Conservation (phyloP, 2,329 filamentous ascomycete genomes). For the Cyphellophora europaea region DNA sequence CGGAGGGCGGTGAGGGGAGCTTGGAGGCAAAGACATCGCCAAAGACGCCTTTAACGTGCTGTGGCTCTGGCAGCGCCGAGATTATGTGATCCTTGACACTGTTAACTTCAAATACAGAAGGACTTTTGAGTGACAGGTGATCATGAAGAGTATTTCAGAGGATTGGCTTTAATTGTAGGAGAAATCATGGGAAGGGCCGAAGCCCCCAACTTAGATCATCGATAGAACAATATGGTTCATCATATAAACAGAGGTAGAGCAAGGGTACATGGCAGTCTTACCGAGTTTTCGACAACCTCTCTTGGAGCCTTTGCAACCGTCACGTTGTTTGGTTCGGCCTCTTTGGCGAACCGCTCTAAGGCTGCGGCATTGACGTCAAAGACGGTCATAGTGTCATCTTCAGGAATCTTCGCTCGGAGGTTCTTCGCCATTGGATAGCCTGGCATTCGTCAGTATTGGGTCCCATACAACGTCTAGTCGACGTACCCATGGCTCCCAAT, state of each 20-base stretch:
- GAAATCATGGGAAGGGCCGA: slow-evolving; percentile 53
- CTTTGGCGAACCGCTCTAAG: slow-evolving; percentile 48
- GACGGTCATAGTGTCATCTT: slow-evolving; percentile 52
- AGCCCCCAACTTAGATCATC: slow-evolving; percentile 68
- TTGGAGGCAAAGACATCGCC: slow-evolving; percentile 59
- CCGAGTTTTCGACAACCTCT: slow-evolving; percentile 57
- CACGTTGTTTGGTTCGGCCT: slow-evolving; percentile 40
- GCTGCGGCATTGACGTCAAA: slow-evolving; percentile 56
- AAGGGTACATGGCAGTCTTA: slow-evolving; percentile 32
- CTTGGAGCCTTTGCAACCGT: slow-evolving; percentile 48
- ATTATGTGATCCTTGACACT: slow-evolving; percentile 69
- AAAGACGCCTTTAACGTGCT: slow-evolving; percentile 79
- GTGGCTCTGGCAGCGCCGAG: slow-evolving; percentile 79
- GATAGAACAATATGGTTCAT: slow-evolving; percentile 44
- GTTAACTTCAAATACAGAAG: slow-evolving; percentile 1
- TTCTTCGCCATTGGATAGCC: slow-evolving; percentile 68
- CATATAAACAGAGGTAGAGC: slow-evolving; percentile 25
- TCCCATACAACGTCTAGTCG: slow-evolving; percentile 2
- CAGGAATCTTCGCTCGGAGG: slow-evolving; percentile 55
- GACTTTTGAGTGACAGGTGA: slow-evolving; percentile 8
- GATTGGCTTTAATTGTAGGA: slow-evolving; percentile 61
- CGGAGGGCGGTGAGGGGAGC: slow-evolving; percentile 38
- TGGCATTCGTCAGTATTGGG: slow-evolving; percentile 22
- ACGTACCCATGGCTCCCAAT: slow-evolving; percentile 51
- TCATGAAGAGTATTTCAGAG: slow-evolving; percentile 46